Base-by-base conservation (phyloP, 75 land plant species). In the Pseudotsuga menziesii region DNA sequence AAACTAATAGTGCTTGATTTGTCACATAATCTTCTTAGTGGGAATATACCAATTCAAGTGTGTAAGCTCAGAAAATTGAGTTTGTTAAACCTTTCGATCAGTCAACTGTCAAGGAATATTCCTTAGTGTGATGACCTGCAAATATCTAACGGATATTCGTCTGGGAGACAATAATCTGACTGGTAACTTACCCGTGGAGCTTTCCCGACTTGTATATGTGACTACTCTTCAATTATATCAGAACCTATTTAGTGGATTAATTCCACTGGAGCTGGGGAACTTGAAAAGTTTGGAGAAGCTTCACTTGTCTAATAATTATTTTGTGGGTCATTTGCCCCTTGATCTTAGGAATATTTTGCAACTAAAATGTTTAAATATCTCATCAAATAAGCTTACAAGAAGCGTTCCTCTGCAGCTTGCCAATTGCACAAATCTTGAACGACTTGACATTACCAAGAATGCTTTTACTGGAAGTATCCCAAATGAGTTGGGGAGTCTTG, bases 231-330 rank as follows among this genome's bases (percentile, higher is more conserved):
- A 87, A 54, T 35, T 92, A 60, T 85, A 79, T 36, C 78, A 81
- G 80, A 94, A 94, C 77, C 80, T 73, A 66, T 87, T 94, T 73
- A 85, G 84, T 35, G 93, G 96, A 23, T 79, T 84, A n/a, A 80
- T 95, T 58, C 98, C 96, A 29, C 71, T 63, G 35, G 86, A 88
- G 39, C 73, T 92, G 12, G 80, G 84, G 58, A 77, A 76, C 4
- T 94, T 95, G 79, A 71, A 75, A 61, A 77, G 84, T 64, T 57
- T 93, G 72, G 87, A 85, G 76, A 80, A 88, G 75, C 85, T 93
- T 55, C 83, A 72, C 48, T 73, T 95, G 54, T 77, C 86, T 5
- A 74, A 77, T 39, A 91, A 89, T 63, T 85, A 64, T 74, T 87
- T 91, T 19, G 76, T 83, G 41, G 85, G 83, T 41, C 57, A 79